Percentiles rank a stretch among this genome's conserved stretches.
phyloP scores from a whole-genome alignment of 305 asterid species.

The Fraxinus sp. region DNA sequence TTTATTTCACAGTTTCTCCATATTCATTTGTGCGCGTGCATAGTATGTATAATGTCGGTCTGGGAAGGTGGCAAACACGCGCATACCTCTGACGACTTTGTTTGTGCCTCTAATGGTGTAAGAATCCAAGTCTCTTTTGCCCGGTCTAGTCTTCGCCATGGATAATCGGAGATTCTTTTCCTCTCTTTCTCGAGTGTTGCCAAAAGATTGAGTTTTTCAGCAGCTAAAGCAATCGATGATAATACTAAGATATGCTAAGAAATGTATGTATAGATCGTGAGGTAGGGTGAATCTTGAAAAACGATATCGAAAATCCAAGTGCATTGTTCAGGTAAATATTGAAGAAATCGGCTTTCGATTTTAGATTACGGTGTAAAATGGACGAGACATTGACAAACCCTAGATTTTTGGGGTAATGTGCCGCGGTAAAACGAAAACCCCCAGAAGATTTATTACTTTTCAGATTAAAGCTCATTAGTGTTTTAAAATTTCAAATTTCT shows the following conservation, averaged over 20 bases:
- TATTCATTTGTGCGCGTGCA: neutral
- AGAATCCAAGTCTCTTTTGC: constrained; percentile 45
- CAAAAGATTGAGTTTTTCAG: neutral
- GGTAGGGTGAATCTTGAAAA: neutral
- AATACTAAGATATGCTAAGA: neutral
- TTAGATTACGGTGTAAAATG: neutral
- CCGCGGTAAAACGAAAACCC: constrained; percentile 26
- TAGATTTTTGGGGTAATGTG: constrained; percentile 24
- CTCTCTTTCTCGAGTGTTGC: neutral
- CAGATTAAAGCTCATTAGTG: no score
- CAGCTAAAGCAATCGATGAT: neutral
- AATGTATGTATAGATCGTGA: neutral
- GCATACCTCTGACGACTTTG: constrained; percentile 57
- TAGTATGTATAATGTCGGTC: neutral
- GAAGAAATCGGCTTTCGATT: constrained; percentile 5
- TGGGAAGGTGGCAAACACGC: neutral
- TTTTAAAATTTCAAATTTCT: no score
- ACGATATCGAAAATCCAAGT: constrained; percentile 6
- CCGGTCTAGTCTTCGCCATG: constrained; percentile 62
- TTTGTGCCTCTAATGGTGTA: constrained; percentile 62
- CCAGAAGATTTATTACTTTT: no score
- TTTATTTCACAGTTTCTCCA: constrained; percentile 2
- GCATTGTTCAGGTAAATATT: constrained; percentile 15
- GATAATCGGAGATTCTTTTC: constrained; percentile 10
- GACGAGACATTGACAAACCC: constrained; percentile 24